Base-by-base conservation (phyloP, 1,139 yeast genomes). In the Hansenula lynferdii region DNA sequence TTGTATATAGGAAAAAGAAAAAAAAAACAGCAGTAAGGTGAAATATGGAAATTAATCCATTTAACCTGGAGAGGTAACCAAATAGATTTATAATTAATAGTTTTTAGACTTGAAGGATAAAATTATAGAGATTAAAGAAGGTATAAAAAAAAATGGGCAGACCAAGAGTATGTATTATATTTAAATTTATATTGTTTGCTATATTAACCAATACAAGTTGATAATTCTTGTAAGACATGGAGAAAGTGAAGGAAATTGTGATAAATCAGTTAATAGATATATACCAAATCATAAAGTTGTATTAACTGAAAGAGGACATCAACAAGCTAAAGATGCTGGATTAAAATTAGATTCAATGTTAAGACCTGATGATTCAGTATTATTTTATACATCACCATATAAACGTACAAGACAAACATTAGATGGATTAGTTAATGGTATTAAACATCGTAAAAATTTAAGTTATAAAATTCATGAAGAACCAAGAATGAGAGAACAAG, bases 401-500 rank as follows among this genome's bases (percentile, higher is more conserved):
- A 60, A 69, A 40, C 69, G 96, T 36, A 85, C 97, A 1, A 67
- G 95, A 30, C 89, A 87, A 56, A 87, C 97, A 1, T 71, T 92
- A 33, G 72, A 80, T 38, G 80, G 82, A 20, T 73, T 87, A 8
- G 57, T 83, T 4, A 70, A 74, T 31, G 85, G 80, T 2, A 67
- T 86, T 31, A 70, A 75, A 38, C 77, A 58, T 17, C 62, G 68
- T n/a, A n/a, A n/a, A 9, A 9, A 70, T 28, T 67, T 77, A 1
- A 56, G 66, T 3, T 79, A 77, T 50, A 62, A 68, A 32, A 75
- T 85, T 9, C 71, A 76, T 48, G 96, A 89, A 56, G 97, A 89
- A 53, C 95, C 96, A 5, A 64, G 96, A 38, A 77, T 89, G 76
- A 69, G 97, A 48, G 97, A 89, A 57, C 97, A 89, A 59, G 97